Base-by-base conservation (phyloP, 2,329 filamentous ascomycete genomes). In the Aspergillus versicolor region DNA sequence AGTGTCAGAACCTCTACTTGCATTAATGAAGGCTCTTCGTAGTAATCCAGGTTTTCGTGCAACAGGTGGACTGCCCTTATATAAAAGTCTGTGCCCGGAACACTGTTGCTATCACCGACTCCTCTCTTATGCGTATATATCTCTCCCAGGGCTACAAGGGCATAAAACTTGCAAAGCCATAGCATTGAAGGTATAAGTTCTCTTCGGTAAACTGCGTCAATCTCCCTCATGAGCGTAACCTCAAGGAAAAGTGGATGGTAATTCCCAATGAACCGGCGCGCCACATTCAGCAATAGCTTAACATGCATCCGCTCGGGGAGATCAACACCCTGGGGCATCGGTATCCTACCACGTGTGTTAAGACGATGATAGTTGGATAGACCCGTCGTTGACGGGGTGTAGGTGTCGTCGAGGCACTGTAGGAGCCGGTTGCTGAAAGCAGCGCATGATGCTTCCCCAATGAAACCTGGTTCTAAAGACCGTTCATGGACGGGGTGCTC, bases 381-480 rank as follows among this genome's bases (percentile, higher is more conserved):
- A 1, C 55, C 55, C 2, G 55, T 30, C 12, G 55, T 57, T 3
- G 44, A 38, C 15, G 55, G 55, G 30, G 22, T 57, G 49, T 57
- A 57, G 7, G 32, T 53, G 30, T 53, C 49, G 19, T 57, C 55
- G 7, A 57, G 55, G 19, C 55, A 57, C 4, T 49, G 53, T 11
- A 57, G 17, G 3, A 57, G 38, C n/a, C 55, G 44, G 17, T 57
- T 57, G 44, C 50, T 57, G 22, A 57, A 57, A n/a, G 55, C 55
- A 30, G 43, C 50, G 49, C 55, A 57, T 8, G 55, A 57, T 9
- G 55, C 49, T 22, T 57, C 55, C 24, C 55, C 55, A 17, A 57
- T 53, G 45, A 57, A 57, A 3, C 49, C 55, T 9, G 55, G 55
- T 22, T 57, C 55, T 2, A 46, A 47, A 21, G 49, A 49, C 17